Evolutionary conservation across 2,329 filamentous ascomycete species (phyloP), one percentile per base, ranked within the genome.

Genomic region (Rhexocercosporidium sp.): DNA sequence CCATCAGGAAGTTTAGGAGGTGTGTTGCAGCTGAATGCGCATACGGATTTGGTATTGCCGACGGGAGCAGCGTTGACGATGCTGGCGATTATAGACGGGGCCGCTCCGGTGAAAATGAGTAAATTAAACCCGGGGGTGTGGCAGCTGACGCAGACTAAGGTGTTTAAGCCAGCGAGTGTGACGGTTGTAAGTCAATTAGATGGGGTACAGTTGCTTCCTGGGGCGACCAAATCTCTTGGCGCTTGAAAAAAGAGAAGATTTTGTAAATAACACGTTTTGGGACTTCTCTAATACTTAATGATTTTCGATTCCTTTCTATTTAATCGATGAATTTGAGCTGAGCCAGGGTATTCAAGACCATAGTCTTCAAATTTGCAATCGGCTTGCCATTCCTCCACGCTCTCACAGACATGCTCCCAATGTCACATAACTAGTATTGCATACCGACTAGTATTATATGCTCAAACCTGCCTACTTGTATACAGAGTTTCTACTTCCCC

Each of bases 1-100:
- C 49, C 49, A 27, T 6, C 22, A 16, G 49, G 49, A 27, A 27
- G 22, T 25, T 53, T 53, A 53, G 49, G 49, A 12, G 49, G 49
- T 3, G 49, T 53, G 49, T 53, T 53, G 49, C 49, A 53, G n/a
- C 27, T 53, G 49, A 53, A 53, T 53, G 49, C 27, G 27, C 49
- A 53, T 31, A 53, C 49, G 27, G 27, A 25, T 27, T 31, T 53
- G 49, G 49, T 53, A 20, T 53, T 53, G 49, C 49, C 49, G 22
- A 53, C 49, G 11, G 49, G 49, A 53, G 49, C 49, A 31, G 14
- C 22, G 49, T 31, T 53, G 49, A 53, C 20, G 49, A 53, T 53
- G 49, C 20, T 31, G 20, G 49, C 49, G 20, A 53, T 53, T 53
- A 53, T 53, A 27, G 49, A 53, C 27, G 49, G 49, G 49, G 27